phyloP scores from a whole-genome alignment of 805 yeast species.

The Yamadazyma laniorum region DNA sequence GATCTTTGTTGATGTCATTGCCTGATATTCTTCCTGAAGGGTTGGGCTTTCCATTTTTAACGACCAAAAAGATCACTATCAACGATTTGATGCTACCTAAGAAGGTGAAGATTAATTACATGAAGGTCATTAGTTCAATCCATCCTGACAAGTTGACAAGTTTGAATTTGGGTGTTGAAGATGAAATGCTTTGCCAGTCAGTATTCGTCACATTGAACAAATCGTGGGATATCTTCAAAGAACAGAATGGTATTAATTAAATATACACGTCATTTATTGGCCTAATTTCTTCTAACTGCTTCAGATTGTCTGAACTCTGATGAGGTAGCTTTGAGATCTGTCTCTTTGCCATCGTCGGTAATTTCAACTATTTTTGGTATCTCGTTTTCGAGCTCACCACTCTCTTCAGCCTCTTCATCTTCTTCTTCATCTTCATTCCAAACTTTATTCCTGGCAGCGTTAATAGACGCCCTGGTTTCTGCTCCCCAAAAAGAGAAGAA shows the following conservation, averaged over 20 bases:
- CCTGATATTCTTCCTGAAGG: slow-evolving; percentile 55
- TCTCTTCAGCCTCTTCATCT: not conserved
- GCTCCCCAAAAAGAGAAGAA: slow-evolving; percentile 18
- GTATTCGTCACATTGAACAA: slow-evolving; percentile 80
- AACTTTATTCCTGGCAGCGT: slow-evolving; percentile 7
- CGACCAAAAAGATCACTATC: slow-evolving; percentile 45
- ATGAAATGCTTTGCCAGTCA: slow-evolving; percentile 79
- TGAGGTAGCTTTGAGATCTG: not conserved
- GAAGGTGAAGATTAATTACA: slow-evolving; percentile 79
- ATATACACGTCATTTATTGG: not conserved
- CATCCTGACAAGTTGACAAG: slow-evolving; percentile 77
- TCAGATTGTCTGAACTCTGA: slow-evolving; percentile 1
- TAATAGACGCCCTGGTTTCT: slow-evolving; percentile 8
- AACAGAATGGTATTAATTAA: slow-evolving; percentile 39
- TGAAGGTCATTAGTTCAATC: slow-evolving; percentile 75
- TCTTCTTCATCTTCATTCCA: not conserved
- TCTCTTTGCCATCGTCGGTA: slow-evolving; percentile 6
- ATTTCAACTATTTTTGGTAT: slow-evolving; percentile 15
- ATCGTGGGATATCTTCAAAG: slow-evolving; percentile 86
- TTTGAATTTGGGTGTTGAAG: slow-evolving; percentile 54
- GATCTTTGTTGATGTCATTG: slow-evolving; percentile 72
- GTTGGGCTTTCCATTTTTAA: slow-evolving; percentile 29
- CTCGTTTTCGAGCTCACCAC: not conserved
- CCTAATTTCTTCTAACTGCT: slow-evolving; percentile 5
- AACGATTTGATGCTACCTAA: slow-evolving; percentile 82